Percentiles rank a stretch among this genome's conserved stretches.
phyloP scores from a whole-genome alignment of 2,329 filamentous ascomycete genomes.

The Phoma sp. region DNA sequence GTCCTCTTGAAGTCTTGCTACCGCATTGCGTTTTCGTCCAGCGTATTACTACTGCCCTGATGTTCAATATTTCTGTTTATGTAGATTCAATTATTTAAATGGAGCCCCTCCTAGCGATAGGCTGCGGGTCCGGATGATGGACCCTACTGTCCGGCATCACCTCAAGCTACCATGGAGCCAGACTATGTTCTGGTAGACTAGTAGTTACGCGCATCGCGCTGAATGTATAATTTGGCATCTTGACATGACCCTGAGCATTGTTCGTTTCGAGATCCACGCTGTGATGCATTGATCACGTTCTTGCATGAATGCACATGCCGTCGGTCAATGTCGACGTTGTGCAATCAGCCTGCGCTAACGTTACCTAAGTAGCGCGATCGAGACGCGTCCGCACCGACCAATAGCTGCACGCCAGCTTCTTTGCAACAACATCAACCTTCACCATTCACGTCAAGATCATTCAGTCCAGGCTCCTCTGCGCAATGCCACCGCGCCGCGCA shows the following conservation, averaged over 20 bases:
- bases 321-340: too few relatives aligned
- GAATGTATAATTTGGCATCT: not conserved
- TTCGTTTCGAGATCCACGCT: not conserved
- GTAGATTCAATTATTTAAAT: not conserved
- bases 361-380: slow-evolving; percentile 5
- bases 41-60: slow-evolving; percentile 1
- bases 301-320: not conserved
- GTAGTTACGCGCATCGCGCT: not conserved
- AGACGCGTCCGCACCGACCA: slow-evolving; percentile 13
- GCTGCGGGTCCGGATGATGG: not conserved
- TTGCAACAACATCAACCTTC: slow-evolving; percentile 6
- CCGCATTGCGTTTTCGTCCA: not conserved
- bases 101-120: not conserved
- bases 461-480: not conserved
- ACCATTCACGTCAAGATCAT: slow-evolving; percentile 5
- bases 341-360: not conserved
- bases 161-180: not conserved
- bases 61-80: not conserved
- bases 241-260: not conserved
- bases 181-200: not conserved
- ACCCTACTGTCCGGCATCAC: not conserved
- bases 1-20: not conserved
- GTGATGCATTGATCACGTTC: not conserved
- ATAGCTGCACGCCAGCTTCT: slow-evolving; percentile 3
- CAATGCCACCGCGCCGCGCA: slow-evolving; percentile 26